phyloP scores from a whole-genome alignment of 192 early-diverging fungal genomes.

The Coemansia sp. region DNA sequence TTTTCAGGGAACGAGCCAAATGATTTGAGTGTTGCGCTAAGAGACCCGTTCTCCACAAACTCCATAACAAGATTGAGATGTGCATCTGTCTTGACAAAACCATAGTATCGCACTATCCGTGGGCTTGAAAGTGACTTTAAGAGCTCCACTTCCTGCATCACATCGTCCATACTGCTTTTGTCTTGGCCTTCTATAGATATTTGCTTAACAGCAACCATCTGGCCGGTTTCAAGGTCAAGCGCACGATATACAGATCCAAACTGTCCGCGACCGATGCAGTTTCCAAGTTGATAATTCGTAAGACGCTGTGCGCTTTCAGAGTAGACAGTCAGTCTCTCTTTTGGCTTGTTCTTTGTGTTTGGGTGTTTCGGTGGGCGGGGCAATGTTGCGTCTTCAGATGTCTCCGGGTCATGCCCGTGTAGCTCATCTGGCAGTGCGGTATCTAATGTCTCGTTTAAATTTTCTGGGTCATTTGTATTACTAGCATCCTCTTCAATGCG shows the following conservation, averaged over 20 bases:
- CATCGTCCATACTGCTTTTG: conserved; percentile 65
- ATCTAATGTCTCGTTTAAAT: neutral
- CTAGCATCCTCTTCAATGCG: neutral
- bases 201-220: conserved; percentile 86
- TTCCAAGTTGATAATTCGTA: conserved; percentile 72
- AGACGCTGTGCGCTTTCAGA: conserved; percentile 35
- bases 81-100: conserved; percentile 69
- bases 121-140: conserved; percentile 82
- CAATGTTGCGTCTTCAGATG: neutral
- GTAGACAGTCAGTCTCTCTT: conserved; percentile 56
- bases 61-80: conserved; percentile 86
- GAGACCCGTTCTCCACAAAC: conserved; percentile 91
- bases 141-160: conserved; percentile 86
- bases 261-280: conserved; percentile 86
- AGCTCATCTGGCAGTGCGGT: neutral
- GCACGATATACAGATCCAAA: conserved; percentile 88
- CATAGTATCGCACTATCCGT: conserved; percentile 82
- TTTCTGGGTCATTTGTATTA: neutral
- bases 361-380: conserved; percentile 27
- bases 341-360: conserved; percentile 26
- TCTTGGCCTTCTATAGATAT: conserved; percentile 73
- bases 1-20: conserved; percentile 93
- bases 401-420: neutral
- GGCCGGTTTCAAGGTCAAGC: conserved; percentile 74
- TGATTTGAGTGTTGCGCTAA: conserved; percentile 77